Evolutionary conservation across 1,284 basidiomycete genomes (phyloP).

Genomic region (Volvariella volvacea): DNA sequence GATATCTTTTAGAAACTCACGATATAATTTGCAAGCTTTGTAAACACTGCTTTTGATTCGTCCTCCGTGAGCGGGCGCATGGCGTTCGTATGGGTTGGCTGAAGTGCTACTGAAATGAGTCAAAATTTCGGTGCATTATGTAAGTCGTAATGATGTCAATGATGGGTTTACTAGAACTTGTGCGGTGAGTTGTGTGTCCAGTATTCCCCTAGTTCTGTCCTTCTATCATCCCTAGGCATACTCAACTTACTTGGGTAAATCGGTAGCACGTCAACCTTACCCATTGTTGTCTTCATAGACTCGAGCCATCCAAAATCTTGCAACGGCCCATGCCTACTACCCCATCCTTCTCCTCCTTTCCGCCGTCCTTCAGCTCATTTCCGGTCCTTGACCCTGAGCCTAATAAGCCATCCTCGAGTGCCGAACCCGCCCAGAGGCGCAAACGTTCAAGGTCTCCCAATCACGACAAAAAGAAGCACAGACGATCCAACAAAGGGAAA

Average conservation of each 20-base stretch:
- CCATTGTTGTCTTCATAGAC: no score
- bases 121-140: constrained; percentile 4
- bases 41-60: constrained; percentile 82
- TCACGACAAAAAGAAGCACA: constrained; percentile 12
- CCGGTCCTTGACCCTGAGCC: constrained; percentile 43
- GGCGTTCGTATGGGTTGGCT: not conserved
- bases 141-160: no score
- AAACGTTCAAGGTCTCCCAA: constrained; percentile 11
- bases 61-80: constrained; percentile 86
- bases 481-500: constrained; percentile 20
- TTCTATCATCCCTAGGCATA: no score
- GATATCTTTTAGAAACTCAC: no score
- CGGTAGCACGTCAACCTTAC: no score
- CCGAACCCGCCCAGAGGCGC: constrained; percentile 12
- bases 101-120: constrained; percentile 1
- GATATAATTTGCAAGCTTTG: constrained; percentile 89
- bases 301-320: no score
- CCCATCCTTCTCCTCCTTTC: constrained; percentile 52
- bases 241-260: no score
- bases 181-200: constrained; percentile 4
- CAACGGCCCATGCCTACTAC: constrained; percentile 39
- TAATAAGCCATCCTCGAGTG: constrained; percentile 14
- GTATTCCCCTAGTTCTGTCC: no score
- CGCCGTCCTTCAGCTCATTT: constrained; percentile 61
- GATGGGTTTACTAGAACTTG: not conserved